Base-by-base conservation (phyloP, 371 early-diverging fungal genomes). In the Mucor plumbeus region DNA sequence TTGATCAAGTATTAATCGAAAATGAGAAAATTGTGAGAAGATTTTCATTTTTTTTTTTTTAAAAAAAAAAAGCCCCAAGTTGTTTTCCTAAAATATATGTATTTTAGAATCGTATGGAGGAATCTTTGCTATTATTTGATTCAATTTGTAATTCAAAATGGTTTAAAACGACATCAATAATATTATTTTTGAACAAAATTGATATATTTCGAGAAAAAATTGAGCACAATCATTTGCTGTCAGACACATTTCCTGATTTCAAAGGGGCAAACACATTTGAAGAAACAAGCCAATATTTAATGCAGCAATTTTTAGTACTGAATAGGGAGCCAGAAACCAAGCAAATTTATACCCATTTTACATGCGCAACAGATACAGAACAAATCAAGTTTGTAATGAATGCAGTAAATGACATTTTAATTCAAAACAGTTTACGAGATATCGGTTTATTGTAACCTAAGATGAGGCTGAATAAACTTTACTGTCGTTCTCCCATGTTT, bases 291-390 rank as follows among this genome's bases (percentile, higher is more conserved):
- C 91, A 94, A 66, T 98, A 90, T 77, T 89, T 98, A 70, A 82
- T 92, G 36, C 86, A 90, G 68, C 91, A 91, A 50, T 97, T 96
- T 75, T 87, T 94, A 39, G 83, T 87, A 33, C 76, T 97, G 48
- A 94, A 94, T 78, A 94, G 94, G 78, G 85, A 92, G 72, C 88
- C 91, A 7, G 92, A 92, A 35, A 77, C 85, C 57, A 97, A 94
- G 78, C 94, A 93, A 77, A 89, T 95, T 61, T 95, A 94, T 78
- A 88, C 95, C 57, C 97, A 96, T 81, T 95, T 95, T 71, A 98
- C 98, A 13, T 97, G 96, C 73, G 98, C 98, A 5, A 98, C 98
- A 10, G 98, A 98, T 80, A 98, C 98, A n/a, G 89, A 89, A 50
- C 97, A 98, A 81, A 95, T 98, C 69, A 92, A 91, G 77, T 94